Base-by-base conservation (phyloP, 2,329 filamentous ascomycete species). In the Pestalotiopsis fici region DNA sequence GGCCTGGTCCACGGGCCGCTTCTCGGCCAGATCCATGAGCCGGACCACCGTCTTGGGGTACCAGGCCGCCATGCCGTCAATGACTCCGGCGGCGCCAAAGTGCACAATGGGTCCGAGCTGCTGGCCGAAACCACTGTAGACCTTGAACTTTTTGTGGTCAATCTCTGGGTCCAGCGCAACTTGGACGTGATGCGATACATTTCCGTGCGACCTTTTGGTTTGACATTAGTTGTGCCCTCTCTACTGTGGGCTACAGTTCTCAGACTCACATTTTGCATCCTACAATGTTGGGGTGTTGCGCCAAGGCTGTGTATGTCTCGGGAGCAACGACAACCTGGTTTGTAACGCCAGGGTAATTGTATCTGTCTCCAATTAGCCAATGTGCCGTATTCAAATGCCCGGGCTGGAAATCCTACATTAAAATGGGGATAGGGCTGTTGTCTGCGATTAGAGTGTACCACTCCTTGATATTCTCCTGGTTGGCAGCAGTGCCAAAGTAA, bases 381-480 rank as follows among this genome's bases (percentile, higher is more conserved):
- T 69, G 37, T 43, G 56, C 43, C 31, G n/a, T 12, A n/a, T 15
- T 21, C 13, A 43, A 23, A 5, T 2, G 25, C 55, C 15, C 27
- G 12, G 37, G 31, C 31, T 7, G 6, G 31, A 35, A 28, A 15
- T 76, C 83, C 77, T 72, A 89, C 85, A 91, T 85, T 72, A 91
- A 76, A 54, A 91, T 83, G 0, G 88, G 88, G 27, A 91, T 81
- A 2, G 83, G 84, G 69, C 86, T 88, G 71, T 82, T 80, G 72
- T 90, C 86, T 4, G 88, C 90, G n/a, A 91, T 84, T 43, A 84
- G 78, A 35, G 80, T 85, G 72, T 86, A 91, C 88, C 89, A 91
- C 73, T 85, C 83, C 68, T 83, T 80, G 23, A 92, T 82, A 3
- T 87, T 87, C 62, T 87, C 83, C 76, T 91, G 88, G 57, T 80